Evolutionary conservation across 352 stramenopile species (phyloP), one percentile per base, ranked within the genome.

Genomic region (Pythium myriotylum): DNA sequence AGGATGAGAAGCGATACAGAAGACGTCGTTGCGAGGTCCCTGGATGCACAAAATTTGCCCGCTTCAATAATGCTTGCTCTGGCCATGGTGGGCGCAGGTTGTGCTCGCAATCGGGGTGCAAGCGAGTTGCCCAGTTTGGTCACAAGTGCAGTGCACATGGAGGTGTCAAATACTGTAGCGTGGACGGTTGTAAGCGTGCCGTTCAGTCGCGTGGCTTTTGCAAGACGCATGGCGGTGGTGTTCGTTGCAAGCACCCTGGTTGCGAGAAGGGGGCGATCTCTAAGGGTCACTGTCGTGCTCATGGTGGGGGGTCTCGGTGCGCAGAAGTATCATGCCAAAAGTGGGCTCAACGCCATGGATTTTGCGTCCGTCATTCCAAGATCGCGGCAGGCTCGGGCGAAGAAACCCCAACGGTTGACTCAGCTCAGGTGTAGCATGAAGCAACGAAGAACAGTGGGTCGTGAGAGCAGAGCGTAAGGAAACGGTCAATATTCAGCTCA

Each of bases 221-320:
- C 69, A 94, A 94, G 68, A 93, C 84, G 2, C 88, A 96, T 60
- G 88, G 88, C 8, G 88, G 88, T 12, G 88, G 88, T 26, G 84
- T 92, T 23, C 84, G 83, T n/a, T 96, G 88, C 67, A 83, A 92
- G 65, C 67, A 79, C 14, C 70, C 70, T 4, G 82, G 82, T 12
- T 96, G 88, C 56, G 81, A 78, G 32, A 95, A 95, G 62, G 88
- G 86, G 2, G 87, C 86, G 37, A 92, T 95, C 54, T 94, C 84
- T 2, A 91, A 92, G 55, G 88, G 88, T 7, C 76, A 92, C 35
- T 96, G 88, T 64, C 88, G 87, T 22, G 72, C 82, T 0, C 88
- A 96, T 41, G 88, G 88, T 45, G 88, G 88, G 14, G 88, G 88
- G 1, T 87, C 77, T 22, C 84, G 86, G 26, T 96, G 88, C 63